Conservation (phyloP, 805 yeast species). For the Candida sphagnicola region DNA sequence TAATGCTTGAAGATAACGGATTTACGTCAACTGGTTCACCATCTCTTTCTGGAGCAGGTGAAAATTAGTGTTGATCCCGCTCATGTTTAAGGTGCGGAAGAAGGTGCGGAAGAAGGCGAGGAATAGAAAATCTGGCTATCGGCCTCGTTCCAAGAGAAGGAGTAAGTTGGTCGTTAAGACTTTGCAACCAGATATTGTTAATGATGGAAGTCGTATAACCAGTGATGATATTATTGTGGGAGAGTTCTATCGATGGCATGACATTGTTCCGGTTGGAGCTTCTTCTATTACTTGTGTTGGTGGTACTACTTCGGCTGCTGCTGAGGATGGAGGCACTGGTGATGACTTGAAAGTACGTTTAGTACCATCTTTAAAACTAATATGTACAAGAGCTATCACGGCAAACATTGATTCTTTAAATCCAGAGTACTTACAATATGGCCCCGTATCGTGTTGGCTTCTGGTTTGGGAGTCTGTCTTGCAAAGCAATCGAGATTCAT, state of each 20-base stretch:
- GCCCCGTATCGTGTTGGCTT: constrained; percentile 24
- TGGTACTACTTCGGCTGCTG: not conserved
- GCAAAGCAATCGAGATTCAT: constrained; percentile 23
- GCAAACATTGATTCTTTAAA: constrained; percentile 20
- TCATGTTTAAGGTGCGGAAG: no score
- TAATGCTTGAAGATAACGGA: not conserved
- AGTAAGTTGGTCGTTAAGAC: not conserved
- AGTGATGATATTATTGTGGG: constrained; percentile 1
- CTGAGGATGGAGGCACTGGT: no score
- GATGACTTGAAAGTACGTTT: no score
- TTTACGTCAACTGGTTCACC: no score
- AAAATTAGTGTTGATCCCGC: no score
- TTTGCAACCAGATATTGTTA: not conserved
- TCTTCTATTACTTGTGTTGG: not conserved
- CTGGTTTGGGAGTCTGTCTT: constrained; percentile 31
- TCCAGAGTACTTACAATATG: constrained; percentile 15
- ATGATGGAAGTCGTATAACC: not conserved
- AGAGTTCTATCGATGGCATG: not conserved
- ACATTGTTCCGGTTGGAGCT: not conserved
- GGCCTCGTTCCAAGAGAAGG: not conserved
- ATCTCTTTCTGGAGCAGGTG: no score
- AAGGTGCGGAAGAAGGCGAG: not conserved
- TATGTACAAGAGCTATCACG: constrained; percentile 29
- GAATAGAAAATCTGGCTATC: not conserved
- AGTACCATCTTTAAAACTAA: constrained; percentile 14